Evolutionary conservation across 2,329 filamentous ascomycete genomes (phyloP), one percentile per base, ranked within the genome.

Genomic region (Ceratocystis papillata): DNA sequence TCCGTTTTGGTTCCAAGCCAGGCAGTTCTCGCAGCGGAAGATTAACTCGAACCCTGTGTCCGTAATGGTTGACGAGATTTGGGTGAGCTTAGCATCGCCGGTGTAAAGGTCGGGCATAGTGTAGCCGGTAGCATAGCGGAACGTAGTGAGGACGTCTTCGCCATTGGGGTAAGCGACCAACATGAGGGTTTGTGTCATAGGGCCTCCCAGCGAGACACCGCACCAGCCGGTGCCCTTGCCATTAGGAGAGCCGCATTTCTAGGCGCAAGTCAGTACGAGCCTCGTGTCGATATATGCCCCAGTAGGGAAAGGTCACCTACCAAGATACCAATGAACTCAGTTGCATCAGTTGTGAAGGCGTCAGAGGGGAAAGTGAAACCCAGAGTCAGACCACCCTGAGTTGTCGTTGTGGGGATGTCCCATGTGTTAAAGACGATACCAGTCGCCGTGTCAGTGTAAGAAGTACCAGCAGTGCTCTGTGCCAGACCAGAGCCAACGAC

Each of bases 1-100:
- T 2, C 79, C 79, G 30, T 78, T 76, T 50, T 83, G 77, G 69
- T 80, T 74, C 79, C 82, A 85, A 0, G 76, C 70, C 25, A 83
- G 75, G 69, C 65, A 62, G 70, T 69, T 46, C 67, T 72, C n/a
- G 63, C 71, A 68, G 68, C 70, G 46, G 70, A 67, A 62, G 64
- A 87, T 79, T 61, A 87, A 72, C 59, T 81, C 81, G 73, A 83
- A 89, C 69, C 81, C 76, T 30, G 81, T 83, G 17, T 78, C 77
- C 70, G 81, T 86, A 66, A 87, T 76, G 30, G 76, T 79, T 15
- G 81, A 80, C 15, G 80, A 82, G 68, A 88, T 81, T 69, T 84
- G 80, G 0, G 82, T 85, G 28, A 88, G 72, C 44, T 78, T 83
- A 7, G 86, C 84, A 69, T 83, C 77, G 65, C 87, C 87, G 0